Base-by-base conservation (phyloP, 2,329 filamentous ascomycete species). In the Colletotrichum coccodes region DNA sequence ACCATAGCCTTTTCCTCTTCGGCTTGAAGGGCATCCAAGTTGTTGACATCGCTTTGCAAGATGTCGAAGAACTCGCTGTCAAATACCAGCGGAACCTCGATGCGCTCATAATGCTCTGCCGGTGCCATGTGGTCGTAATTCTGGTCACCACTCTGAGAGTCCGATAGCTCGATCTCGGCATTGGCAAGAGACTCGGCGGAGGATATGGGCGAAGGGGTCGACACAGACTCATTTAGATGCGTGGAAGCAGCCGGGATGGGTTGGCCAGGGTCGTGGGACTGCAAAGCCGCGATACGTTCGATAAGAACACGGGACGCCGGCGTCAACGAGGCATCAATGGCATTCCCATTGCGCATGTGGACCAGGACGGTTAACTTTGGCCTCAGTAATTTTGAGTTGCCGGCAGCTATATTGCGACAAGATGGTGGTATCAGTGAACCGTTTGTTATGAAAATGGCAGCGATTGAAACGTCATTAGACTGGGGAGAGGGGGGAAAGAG, bases 61-160 rank as follows among this genome's bases (percentile, higher is more conserved):
- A 92, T 88, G 32, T 89, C 86, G 78, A 97, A 97, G 79, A 97
- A 97, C 75, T 94, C 89, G 23, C 87, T 86, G 75, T 96, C 94
- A 28, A 93, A 93, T 2, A 89, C 89, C 3, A 97, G 82, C 21
- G 93, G 92, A 7, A 97, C 87, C 76, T 95, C 91, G n/a, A 97
- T 83, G 58, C 79, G 80, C 62, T 79, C 64, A 30, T 56, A 62
- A 36, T 54, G 40, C 21, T 44, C 65, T 9, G 18, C 18, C 9
- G 53, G 9, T 3, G 26, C 21, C 12, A 30, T 18, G n/a, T 47
- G 36, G 58, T 28, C 38, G 23, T 58, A 49, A 57, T 66, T 60
- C 4, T 68, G 50, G 32, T 52, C 11, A 21, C 60, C 34, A 12
- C 28, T 32, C 26, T n/a, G 34, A 23, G 14, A 77, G 54, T 76